phyloP scores from a whole-genome alignment of 2,329 filamentous ascomycete genomes.

The Calonectria pseudoreteaudii region DNA sequence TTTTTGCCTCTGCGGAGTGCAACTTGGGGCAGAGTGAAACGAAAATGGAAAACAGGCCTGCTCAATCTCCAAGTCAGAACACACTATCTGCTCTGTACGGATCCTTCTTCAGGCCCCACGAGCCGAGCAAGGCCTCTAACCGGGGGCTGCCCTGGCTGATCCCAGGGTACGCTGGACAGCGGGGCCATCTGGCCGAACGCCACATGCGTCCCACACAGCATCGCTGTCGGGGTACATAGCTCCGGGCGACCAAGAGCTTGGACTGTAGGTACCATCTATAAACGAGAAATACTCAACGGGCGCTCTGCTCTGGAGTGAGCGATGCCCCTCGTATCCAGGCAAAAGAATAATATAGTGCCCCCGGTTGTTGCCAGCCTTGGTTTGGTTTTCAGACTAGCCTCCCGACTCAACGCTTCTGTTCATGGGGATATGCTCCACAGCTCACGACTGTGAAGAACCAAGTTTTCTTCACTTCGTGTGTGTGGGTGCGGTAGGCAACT shows the following conservation, averaged over 20 bases:
- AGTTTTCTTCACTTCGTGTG: conserved; percentile 6
- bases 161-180: conserved; percentile 33
- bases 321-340: background rate
- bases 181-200: conserved; percentile 40
- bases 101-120: conserved; percentile 38
- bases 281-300: conserved; percentile 4
- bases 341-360: conserved; percentile 3
- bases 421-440: background rate
- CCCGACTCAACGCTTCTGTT: background rate
- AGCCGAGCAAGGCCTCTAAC: conserved; percentile 33
- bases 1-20: conserved; percentile 25
- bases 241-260: background rate
- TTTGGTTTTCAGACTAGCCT: background rate
- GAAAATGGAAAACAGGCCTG: conserved; percentile 24
- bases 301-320: conserved; percentile 1
- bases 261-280: conserved; percentile 6
- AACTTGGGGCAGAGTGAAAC: conserved; percentile 25
- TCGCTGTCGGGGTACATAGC: conserved; percentile 32
- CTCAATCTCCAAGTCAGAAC: conserved; percentile 10
- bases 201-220: conserved; percentile 39
- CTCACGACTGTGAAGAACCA: background rate
- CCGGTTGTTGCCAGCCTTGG: background rate
- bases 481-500: conserved; percentile 11
- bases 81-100: conserved; percentile 14
- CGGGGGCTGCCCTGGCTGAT: conserved; percentile 35